Percentiles rank a stretch among this genome's conserved stretches.
phyloP scores from a whole-genome alignment of 176 grass and related monocot species.

The Pontederia paniculata region DNA sequence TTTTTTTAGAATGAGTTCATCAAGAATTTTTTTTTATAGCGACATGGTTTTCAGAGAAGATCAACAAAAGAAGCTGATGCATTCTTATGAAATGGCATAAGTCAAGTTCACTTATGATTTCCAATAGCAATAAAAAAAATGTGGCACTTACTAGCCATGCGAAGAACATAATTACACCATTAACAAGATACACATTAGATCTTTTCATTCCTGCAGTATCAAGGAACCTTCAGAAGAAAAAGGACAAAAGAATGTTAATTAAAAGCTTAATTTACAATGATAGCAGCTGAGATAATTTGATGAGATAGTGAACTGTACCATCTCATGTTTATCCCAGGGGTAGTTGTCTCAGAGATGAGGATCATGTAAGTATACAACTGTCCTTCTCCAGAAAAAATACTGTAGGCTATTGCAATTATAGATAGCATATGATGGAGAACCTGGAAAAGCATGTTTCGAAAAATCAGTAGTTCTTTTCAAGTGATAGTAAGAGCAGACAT shows the following conservation, averaged over 20 bases:
- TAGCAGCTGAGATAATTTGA: neutral
- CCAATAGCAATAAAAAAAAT: neutral
- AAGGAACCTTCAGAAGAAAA: conserved; percentile 65
- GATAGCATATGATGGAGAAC: conserved; percentile 84
- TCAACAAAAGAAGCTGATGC: neutral
- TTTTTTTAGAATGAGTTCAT: too few species aligned
- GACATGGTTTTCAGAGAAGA: too few species aligned
- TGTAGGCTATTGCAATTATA: conserved; percentile 62
- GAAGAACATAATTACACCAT: conserved; percentile 80
- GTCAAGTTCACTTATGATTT: neutral
- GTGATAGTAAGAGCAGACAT: neutral
- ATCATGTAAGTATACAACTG: conserved; percentile 88
- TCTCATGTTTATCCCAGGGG: conserved; percentile 78
- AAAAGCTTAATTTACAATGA: conserved; percentile 5
- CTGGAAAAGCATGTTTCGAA: conserved; percentile 37
- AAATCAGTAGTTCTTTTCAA: neutral
- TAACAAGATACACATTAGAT: conserved; percentile 71
- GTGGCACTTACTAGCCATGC: conserved; percentile 55
- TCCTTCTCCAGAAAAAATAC: conserved; percentile 76
- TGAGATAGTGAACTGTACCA: conserved; percentile 38
- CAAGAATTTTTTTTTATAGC: too few species aligned
- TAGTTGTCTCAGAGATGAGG: conserved; percentile 85
- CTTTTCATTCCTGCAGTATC: conserved; percentile 88
- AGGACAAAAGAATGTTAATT: conserved; percentile 7
- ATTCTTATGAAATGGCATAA: conserved; percentile 6